Percentiles rank a stretch among this genome's conserved stretches.
Evolutionary conservation across 1,284 basidiomycete species (phyloP).

Genomic region (Mycena sp.): DNA sequence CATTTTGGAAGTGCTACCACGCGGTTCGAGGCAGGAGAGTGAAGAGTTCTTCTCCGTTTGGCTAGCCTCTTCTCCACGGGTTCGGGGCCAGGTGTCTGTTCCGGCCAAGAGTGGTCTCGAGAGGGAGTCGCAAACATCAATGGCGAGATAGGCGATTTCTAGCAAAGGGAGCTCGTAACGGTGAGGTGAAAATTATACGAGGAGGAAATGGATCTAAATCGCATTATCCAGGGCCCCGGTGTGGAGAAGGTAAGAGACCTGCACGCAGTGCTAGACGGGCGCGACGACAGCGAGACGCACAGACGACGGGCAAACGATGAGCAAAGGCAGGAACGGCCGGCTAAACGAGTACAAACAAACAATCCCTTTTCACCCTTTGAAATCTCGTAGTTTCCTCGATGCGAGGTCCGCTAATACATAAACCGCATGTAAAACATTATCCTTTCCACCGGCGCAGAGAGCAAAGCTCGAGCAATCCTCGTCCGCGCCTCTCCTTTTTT

Average conservation of each 20-base stretch:
- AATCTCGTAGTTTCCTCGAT: background rate
- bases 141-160: conserved; percentile 24
- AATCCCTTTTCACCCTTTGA: background rate
- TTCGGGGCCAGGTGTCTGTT: conserved; percentile 44
- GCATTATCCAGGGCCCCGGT: conserved; percentile 51
- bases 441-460: too few relatives aligned
- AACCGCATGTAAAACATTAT: background rate
- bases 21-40: conserved; percentile 12
- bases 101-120: conserved; percentile 49
- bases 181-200: conserved; percentile 28
- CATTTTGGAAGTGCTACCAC: conserved; percentile 29
- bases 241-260: conserved; percentile 10
- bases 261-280: conserved; percentile 18
- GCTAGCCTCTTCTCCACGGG: conserved; percentile 27
- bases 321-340: too few relatives aligned
- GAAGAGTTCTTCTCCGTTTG: conserved; percentile 27
- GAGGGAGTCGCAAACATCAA: conserved; percentile 32
- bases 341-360: background rate
- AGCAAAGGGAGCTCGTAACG: conserved; percentile 31
- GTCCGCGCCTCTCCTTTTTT: background rate
- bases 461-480: background rate
- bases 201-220: conserved; percentile 41
- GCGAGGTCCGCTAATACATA: background rate
- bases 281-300: conserved; percentile 12
- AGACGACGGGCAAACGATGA: conserved; percentile 5